Evolutionary conservation across 2,329 filamentous ascomycete species (phyloP).

Genomic region (Hypomyces rosellus): DNA sequence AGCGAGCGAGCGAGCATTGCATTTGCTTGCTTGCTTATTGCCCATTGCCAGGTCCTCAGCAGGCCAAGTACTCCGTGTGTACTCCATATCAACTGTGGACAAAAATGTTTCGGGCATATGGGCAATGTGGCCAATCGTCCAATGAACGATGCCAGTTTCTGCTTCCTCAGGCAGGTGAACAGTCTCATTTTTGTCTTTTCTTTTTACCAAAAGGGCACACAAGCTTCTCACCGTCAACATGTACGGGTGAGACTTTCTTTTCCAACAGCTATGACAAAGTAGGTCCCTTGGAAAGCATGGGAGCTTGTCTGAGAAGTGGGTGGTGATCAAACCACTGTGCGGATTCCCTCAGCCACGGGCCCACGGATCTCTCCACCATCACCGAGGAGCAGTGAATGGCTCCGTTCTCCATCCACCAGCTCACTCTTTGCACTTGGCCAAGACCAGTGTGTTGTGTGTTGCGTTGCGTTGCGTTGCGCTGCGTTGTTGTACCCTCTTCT

Average conservation of each 20-base stretch:
- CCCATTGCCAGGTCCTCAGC: background rate
- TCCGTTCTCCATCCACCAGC: no score
- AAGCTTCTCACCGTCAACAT: background rate
- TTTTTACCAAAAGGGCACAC: background rate
- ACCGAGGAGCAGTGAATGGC: constrained; percentile 2
- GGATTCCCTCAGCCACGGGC: constrained; percentile 1
- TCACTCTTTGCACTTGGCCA: no score
- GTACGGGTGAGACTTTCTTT: background rate
- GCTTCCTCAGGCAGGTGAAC: no score
- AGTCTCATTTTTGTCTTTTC: no score
- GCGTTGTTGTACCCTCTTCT: background rate
- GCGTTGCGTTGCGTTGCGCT: no score
- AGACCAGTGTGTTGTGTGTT: no score
- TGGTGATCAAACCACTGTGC: constrained; percentile 11
- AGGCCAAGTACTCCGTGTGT: background rate
- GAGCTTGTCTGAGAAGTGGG: background rate
- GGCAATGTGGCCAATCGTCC: no score
- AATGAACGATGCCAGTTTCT: no score
- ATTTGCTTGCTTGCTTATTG: background rate
- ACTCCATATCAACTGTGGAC: constrained; percentile 3
- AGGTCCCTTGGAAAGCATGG: background rate
- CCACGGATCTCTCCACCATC: constrained; percentile 11
- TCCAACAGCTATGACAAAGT: background rate
- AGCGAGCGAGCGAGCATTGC: background rate
- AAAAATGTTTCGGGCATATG: no score